Evolutionary conservation across 345 rosid genomes (phyloP), one percentile per base, ranked within the genome.

Genomic region (Firmiana major): DNA sequence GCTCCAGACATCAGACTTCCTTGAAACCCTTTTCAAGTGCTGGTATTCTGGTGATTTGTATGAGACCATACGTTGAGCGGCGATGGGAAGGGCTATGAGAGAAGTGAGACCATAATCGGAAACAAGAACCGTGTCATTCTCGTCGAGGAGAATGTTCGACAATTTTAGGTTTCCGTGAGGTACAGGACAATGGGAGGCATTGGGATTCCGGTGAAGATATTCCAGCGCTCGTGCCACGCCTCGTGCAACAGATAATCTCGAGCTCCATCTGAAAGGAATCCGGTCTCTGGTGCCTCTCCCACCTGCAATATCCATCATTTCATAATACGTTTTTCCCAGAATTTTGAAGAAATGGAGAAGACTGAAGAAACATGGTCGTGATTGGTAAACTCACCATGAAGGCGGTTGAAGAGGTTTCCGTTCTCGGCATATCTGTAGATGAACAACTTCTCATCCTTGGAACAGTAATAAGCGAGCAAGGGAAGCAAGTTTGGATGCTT

Each of bases 111-210:
- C 86, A 4, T 86, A 85, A 45, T 90, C 92, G 19, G 91, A 78
- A 64, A 90, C 87, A 2, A 87, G 81, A 80, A 79, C 82, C n/a
- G 3, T 51, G 2, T 84, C 85, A 10, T 85, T 73, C 45, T 84
- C 81, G 45, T 81, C 82, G 7, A 89, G 82, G 36, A 90, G 91
- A 71, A 90, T 81, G 74, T 90, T 90, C 19, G 91, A 68, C 13
- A 86, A 76, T 77, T 87, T 90, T 12, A 90, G 86, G 85, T 90
- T 90, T 0, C 92, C 94, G 21, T 90, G 92, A 0, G 90, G 88
- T 21, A 83, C 77, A 2, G 73, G 4, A 58, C 43, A 64, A 67
- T n/a, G 48, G 26, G 70, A 36, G 10, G 82, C 12, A 15, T 63
- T 83, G 53, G 59, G 21, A 59, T 62, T 78, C 46, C 7, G 60